Evolutionary conservation across 345 rosid species (phyloP).

Genomic region (Triadica sebifera): DNA sequence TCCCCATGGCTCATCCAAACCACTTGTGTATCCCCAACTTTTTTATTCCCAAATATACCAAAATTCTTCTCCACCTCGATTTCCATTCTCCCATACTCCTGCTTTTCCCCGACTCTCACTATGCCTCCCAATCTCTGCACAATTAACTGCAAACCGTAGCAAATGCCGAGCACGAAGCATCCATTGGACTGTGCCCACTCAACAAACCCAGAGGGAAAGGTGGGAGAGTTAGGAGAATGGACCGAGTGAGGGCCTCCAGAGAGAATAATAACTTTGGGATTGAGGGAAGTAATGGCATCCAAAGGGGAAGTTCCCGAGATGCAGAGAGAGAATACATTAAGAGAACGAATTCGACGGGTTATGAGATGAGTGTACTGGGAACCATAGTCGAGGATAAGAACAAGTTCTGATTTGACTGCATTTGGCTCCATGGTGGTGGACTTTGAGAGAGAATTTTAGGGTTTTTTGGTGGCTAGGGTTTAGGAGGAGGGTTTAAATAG

Average conservation of each 20-base stretch:
- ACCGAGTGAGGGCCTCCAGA: constrained; percentile 98
- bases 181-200: constrained; percentile 67
- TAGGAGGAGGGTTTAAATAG: neutral
- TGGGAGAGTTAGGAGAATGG: constrained; percentile 64
- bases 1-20: constrained; percentile 99
- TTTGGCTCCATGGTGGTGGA: constrained; percentile 21
- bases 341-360: constrained; percentile 85
- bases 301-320: constrained; percentile 81
- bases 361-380: constrained; percentile 95
- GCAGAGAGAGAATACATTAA: constrained; percentile 81
- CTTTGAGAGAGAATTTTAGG: neutral
- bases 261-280: constrained; percentile 79
- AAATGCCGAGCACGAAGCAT: constrained; percentile 68
- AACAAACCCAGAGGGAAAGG: constrained; percentile 65
- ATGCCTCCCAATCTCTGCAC: constrained; percentile 84
- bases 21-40: constrained; percentile 63
- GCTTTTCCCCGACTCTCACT: constrained; percentile 68
- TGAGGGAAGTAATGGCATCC: constrained; percentile 47
- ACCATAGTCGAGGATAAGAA: constrained; percentile 87
- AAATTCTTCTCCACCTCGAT: constrained; percentile 50
- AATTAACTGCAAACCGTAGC: constrained; percentile 83
- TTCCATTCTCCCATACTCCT: constrained; percentile 98
- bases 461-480: constrained; percentile 8
- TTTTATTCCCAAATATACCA: constrained; percentile 63
- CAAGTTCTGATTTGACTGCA: constrained; percentile 55